Evolutionary conservation across 768 basidiomycete species (phyloP).

Genomic region (Neoboletus brunneissimus): DNA sequence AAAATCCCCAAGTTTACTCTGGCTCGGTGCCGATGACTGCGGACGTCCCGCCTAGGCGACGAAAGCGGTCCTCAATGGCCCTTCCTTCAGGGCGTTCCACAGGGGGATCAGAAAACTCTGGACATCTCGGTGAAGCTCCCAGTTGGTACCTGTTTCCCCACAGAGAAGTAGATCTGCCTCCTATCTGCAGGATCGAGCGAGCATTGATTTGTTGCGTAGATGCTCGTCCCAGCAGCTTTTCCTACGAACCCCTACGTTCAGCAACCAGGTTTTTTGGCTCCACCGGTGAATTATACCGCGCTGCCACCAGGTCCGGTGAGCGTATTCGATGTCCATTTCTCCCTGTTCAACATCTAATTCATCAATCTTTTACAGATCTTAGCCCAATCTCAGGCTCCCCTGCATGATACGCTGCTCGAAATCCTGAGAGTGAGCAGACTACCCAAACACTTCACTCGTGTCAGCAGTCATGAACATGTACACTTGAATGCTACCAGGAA

Average conservation of each 20-base stretch:
- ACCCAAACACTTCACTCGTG: neutral
- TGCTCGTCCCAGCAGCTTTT: neutral
- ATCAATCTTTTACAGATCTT: neutral
- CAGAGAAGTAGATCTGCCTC: neutral
- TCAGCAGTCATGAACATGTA: neutral
- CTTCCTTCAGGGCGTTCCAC: neutral
- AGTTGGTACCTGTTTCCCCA: neutral
- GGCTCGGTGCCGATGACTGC: neutral
- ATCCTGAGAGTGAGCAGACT: constrained; percentile 2
- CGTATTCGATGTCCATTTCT: neutral
- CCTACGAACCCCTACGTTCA: neutral
- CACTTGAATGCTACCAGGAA: neutral
- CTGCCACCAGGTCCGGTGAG: neutral
- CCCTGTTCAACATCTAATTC: neutral
- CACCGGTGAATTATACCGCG: too few relatives aligned
- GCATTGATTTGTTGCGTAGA: neutral
- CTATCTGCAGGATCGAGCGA: neutral
- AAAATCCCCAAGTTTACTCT: neutral
- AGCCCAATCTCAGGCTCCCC: neutral
- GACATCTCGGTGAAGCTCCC: too few relatives aligned
- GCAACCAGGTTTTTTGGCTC: neutral
- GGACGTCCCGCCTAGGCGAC: neutral
- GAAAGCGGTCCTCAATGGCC: neutral
- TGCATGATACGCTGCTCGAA: constrained; percentile 4
- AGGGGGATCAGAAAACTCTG: neutral